Conservation (phyloP, 305 asterid genomes). For the Euphrasia arctica region DNA sequence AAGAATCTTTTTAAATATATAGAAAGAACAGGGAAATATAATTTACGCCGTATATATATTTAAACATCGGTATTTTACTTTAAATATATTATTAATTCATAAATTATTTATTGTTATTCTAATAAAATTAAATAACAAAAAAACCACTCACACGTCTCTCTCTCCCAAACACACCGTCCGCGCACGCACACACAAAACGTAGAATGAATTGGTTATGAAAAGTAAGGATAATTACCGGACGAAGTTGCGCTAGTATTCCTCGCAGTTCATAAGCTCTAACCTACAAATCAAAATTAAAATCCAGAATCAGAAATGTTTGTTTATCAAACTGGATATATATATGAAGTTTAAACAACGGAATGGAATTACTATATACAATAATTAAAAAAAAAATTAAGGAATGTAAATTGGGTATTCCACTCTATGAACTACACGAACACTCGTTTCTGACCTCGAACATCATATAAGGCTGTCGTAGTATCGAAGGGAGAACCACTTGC, state of each 20-base stretch:
- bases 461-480: slow-evolving; percentile 51
- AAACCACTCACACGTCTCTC: no score
- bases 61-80: no score
- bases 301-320: slow-evolving; percentile 14
- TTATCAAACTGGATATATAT: slow-evolving; percentile 4
- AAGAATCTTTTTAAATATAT: no score
- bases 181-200: no score
- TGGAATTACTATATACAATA: background rate
- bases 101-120: no score
- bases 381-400: no score
- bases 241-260: slow-evolving; percentile 79
- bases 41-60: no score
- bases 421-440: background rate
- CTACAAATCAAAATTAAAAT: slow-evolving; percentile 35
- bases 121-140: no score
- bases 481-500: slow-evolving; percentile 92
- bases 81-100: no score
- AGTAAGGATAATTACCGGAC: slow-evolving; percentile 56
- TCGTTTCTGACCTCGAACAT: slow-evolving; percentile 66
- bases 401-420: background rate
- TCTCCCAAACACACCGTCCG: no score
- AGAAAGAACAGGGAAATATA: no score
- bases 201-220: slow-evolving; percentile 1
- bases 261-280: slow-evolving; percentile 88
- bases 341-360: background rate